These are phyloP conservation scores for Spergularia marina DNA, from an alignment of 148 eudicot genomes.

Conservation along the genomic window DNA sequence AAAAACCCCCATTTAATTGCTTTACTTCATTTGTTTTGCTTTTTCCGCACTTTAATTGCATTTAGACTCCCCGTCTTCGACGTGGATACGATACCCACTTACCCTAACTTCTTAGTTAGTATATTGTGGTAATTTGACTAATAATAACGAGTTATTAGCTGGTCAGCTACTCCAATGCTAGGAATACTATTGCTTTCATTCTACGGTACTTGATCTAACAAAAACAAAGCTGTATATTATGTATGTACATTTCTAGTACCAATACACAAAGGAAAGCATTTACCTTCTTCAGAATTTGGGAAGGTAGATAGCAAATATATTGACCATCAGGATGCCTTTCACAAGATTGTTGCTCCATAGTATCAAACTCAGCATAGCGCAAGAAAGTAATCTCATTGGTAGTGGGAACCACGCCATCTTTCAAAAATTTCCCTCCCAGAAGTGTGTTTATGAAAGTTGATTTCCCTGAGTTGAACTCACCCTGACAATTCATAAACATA, in stretches of 20 bases:
- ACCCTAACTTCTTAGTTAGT: too few relatives aligned
- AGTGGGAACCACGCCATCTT: slow-evolving; percentile 95
- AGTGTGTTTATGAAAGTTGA: slow-evolving; percentile 94
- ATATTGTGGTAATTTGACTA: too few relatives aligned
- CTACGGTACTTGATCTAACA: not conserved
- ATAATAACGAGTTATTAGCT: too few relatives aligned
- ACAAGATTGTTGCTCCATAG: slow-evolving; percentile 57
- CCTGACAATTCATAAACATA: slow-evolving; percentile 39
- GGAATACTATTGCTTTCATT: not conserved
- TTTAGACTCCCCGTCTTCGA: too few relatives aligned
- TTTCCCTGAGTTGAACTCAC: slow-evolving; percentile 96
- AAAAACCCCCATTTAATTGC: too few relatives aligned
- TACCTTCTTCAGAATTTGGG: slow-evolving; percentile 80
- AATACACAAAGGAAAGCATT: slow-evolving; percentile 18
- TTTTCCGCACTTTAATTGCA: too few relatives aligned
- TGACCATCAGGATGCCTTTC: slow-evolving; percentile 92
- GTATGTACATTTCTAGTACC: not conserved
- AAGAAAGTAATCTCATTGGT: slow-evolving; percentile 96
- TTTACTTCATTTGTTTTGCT: too few relatives aligned
- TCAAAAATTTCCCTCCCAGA: slow-evolving; percentile 75
- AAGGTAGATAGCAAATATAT: slow-evolving; percentile 75
- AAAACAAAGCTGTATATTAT: not conserved
- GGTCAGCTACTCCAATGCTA: too few relatives aligned
- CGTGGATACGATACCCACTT: too few relatives aligned
- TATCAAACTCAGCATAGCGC: slow-evolving; percentile 60